These are phyloP conservation scores for Staphylotrichum longicolle DNA, from an alignment of 495 filamentous ascomycete genomes.

Conservation along the genomic window DNA sequence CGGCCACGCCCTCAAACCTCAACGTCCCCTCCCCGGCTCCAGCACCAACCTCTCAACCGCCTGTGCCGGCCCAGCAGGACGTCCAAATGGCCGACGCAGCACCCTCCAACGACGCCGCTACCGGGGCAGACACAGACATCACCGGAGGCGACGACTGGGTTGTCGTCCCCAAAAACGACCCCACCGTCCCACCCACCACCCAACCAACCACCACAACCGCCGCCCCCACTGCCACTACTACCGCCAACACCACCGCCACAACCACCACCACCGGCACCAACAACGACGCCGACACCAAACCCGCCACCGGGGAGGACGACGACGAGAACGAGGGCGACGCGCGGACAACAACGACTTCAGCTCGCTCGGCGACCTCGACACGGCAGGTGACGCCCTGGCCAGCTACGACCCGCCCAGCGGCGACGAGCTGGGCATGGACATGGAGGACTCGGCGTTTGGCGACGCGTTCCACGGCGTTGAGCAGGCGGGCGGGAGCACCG, in stretches of 20 bases:
- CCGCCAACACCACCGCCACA: constrained; percentile 14
- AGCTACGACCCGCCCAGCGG: constrained; percentile 40
- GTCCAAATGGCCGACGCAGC: constrained; percentile 40
- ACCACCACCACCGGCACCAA: constrained; percentile 22
- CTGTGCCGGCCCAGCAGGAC: constrained; percentile 18
- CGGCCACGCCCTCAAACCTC: constrained; percentile 46
- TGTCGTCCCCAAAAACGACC: constrained; percentile 50
- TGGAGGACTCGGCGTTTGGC: constrained; percentile 57
- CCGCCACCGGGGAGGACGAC: constrained; percentile 35
- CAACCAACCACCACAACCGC: constrained; percentile 21
- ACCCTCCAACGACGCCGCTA: constrained; percentile 21
- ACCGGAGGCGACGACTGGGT: constrained; percentile 54
- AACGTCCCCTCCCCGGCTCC: constrained; percentile 36
- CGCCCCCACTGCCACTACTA: constrained; percentile 16
- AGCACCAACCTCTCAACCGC: constrained; percentile 25
- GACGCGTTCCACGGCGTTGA: constrained; percentile 56
- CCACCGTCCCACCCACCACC: constrained; percentile 17
- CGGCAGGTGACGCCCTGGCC: constrained; percentile 48
- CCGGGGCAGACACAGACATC: constrained; percentile 39
- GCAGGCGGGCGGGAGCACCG: constrained; percentile 10
- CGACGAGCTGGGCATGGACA: constrained; percentile 45
- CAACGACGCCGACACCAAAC: constrained; percentile 32
- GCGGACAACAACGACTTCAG: constrained; percentile 51
- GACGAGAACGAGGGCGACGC: constrained; percentile 30
- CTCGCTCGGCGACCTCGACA: constrained; percentile 52